Conservation (phyloP, 2,329 filamentous ascomycete genomes). For the Macrophomina pseudophaseolina region DNA sequence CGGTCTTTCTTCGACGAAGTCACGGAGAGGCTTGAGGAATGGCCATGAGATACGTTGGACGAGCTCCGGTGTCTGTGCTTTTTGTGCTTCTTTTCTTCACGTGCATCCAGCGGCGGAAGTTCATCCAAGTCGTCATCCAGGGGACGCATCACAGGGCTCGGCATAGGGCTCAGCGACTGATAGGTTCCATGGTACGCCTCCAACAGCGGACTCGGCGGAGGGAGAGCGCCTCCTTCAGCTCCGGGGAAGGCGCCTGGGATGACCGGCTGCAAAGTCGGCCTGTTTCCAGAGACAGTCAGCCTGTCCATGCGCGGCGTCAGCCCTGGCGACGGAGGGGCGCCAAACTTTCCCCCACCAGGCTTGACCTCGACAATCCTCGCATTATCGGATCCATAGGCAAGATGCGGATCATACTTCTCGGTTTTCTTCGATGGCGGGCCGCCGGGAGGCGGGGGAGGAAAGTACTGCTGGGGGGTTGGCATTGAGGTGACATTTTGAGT, state of each 20-base stretch:
- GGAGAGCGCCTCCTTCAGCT: slow-evolving; percentile 44
- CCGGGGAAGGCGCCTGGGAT: slow-evolving; percentile 40
- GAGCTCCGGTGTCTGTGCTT: slow-evolving; percentile 26
- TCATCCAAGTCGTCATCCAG: slow-evolving; percentile 59
- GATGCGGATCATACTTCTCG: slow-evolving; percentile 33
- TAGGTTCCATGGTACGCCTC: slow-evolving; percentile 95
- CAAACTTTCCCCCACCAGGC: slow-evolving; percentile 39
- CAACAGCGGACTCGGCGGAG: slow-evolving; percentile 82
- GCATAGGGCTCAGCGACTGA: slow-evolving; percentile 93
- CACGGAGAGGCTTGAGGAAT: slow-evolving; percentile 40
- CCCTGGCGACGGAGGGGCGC: slow-evolving; percentile 40
- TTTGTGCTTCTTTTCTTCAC: slow-evolving; percentile 28
- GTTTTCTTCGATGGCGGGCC: slow-evolving; percentile 31
- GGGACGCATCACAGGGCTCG: slow-evolving; percentile 71
- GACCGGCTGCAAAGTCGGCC: slow-evolving; percentile 47
- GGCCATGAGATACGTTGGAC: slow-evolving; percentile 36
- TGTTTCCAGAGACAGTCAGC: slow-evolving; percentile 54
- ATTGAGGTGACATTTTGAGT: slow-evolving; percentile 30
- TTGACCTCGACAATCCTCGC: slow-evolving; percentile 50
- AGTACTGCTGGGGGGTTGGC: slow-evolving; percentile 31
- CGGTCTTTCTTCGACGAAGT: slow-evolving; percentile 38
- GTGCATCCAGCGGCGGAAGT: slow-evolving; percentile 41
- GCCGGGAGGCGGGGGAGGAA: slow-evolving; percentile 29
- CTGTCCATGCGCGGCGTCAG: slow-evolving; percentile 51
- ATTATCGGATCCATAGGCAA: slow-evolving; percentile 29